Evolutionary conservation across 495 filamentous ascomycete genomes (phyloP).

Genomic region (Corynascus novoguineensis): DNA sequence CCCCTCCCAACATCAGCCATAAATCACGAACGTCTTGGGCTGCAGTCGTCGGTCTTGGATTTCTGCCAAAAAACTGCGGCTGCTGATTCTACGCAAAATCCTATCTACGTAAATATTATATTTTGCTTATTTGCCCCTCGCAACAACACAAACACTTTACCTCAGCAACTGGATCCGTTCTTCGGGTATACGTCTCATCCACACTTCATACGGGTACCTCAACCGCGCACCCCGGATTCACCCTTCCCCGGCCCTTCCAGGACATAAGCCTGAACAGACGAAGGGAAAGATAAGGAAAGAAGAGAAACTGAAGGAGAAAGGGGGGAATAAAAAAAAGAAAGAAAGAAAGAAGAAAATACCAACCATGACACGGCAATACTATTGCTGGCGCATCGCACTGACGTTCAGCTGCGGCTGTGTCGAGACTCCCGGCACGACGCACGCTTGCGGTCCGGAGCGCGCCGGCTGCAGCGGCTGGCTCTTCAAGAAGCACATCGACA

Average conservation of each 20-base stretch:
- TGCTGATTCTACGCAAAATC: too few species aligned
- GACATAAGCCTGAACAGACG: neutral
- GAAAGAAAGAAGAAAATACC: neutral
- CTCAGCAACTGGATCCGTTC: too few species aligned
- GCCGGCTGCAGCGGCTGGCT: conserved; percentile 24
- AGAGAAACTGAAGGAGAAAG: too few species aligned
- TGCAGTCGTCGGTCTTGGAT: too few species aligned
- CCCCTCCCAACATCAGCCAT: too few species aligned
- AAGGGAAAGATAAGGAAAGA: neutral
- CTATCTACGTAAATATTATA: too few species aligned
- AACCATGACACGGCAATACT: conserved; percentile 20
- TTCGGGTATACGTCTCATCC: too few species aligned
- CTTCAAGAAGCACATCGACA: conserved; percentile 16
- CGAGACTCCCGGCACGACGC: conserved; percentile 13
- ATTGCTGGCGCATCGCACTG: conserved; percentile 27
- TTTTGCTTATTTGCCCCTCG: too few species aligned
- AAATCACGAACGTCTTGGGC: too few species aligned
- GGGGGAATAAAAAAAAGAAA: neutral
- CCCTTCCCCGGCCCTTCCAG: neutral
- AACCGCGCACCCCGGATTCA: neutral
- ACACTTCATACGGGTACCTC: neutral
- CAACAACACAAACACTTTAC: too few species aligned
- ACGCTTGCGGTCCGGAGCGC: conserved; percentile 17
- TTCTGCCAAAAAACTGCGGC: too few species aligned
- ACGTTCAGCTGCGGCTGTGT: conserved; percentile 26